Percentiles rank a stretch among this genome's conserved stretches.
Conservation (phyloP, 768 basidiomycete genomes). For the Pleurotus giganteus region DNA sequence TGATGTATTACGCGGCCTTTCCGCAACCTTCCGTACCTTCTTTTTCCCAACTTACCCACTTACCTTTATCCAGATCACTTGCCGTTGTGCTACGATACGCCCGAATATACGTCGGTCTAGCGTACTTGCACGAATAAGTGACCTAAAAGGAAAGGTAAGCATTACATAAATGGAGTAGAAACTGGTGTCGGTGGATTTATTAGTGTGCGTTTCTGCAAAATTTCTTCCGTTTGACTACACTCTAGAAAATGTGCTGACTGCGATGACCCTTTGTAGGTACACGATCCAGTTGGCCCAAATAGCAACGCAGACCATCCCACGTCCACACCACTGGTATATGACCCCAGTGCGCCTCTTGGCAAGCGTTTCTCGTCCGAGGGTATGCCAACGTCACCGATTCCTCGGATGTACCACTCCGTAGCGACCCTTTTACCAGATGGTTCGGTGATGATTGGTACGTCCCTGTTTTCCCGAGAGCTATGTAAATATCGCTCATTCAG, state of each 20-base stretch:
- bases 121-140: too few relatives aligned
- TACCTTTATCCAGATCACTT: too few relatives aligned
- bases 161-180: conserved; percentile 40
- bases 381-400: conserved; percentile 26
- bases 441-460: conserved; percentile 24
- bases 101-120: too few relatives aligned
- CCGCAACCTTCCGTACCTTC: too few relatives aligned
- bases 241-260: not conserved
- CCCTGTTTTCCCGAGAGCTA: not conserved
- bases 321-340: conserved; percentile 29
- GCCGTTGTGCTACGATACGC: too few relatives aligned
- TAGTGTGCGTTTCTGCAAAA: conserved; percentile 25
- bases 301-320: conserved; percentile 38
- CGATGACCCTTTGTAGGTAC: not conserved
- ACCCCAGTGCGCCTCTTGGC: conserved; percentile 24
- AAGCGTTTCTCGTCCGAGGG: conserved; percentile 30
- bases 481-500: not conserved
- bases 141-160: too few relatives aligned
- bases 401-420: conserved; percentile 34
- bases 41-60: too few relatives aligned
- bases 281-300: conserved; percentile 26
- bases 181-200: conserved; percentile 40
- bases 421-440: conserved; percentile 29
- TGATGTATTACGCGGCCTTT: too few relatives aligned
- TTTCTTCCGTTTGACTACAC: not conserved